These are phyloP conservation scores for Phytophthora europaea DNA, from an alignment of 352 stramenopile species.

Conservation along the genomic window DNA sequence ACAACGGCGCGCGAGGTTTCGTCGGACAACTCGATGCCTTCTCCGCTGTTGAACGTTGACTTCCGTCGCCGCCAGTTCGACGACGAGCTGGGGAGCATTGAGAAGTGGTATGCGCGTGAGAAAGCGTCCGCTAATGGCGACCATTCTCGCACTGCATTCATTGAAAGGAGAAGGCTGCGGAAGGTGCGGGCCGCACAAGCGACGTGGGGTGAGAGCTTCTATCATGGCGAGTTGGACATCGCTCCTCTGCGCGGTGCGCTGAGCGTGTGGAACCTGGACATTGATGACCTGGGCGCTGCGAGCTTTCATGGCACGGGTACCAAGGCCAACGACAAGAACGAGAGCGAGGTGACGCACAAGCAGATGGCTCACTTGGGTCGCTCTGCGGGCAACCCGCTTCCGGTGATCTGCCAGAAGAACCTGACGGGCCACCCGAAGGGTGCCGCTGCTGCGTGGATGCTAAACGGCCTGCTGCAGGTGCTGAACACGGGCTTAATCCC, in stretches of 20 bases:
- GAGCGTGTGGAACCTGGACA: conserved; percentile 74
- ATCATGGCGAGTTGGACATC: conserved; percentile 60
- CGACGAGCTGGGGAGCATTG: conserved; percentile 73
- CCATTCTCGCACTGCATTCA: conserved; percentile 48
- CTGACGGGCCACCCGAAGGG: conserved; percentile 88
- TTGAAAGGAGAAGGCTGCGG: conserved; percentile 65
- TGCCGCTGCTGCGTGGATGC: conserved; percentile 83
- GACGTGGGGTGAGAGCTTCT: conserved; percentile 77
- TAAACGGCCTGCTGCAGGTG: conserved; percentile 87
- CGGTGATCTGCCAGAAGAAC: conserved; percentile 87
- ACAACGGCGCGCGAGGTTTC: conserved; percentile 79
- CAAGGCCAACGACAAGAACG: conserved; percentile 89
- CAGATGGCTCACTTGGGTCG: conserved; percentile 84
- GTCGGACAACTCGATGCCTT: conserved; percentile 35
- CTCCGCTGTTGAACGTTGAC: conserved; percentile 72
- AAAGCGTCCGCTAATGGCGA: conserved; percentile 50
- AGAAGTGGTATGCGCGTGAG: conserved; percentile 77
- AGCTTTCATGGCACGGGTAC: conserved; percentile 90
- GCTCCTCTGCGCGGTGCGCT: conserved; percentile 77
- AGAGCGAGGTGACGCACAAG: conserved; percentile 90
- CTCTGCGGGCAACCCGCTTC: conserved; percentile 76
- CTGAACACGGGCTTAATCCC: conserved; percentile 82
- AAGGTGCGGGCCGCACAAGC: conserved; percentile 69
- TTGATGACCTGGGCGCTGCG: conserved; percentile 79
- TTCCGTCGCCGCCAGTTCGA: conserved; percentile 86